A percentile compares a stretch with the other conserved stretches of the same genome.
Conservation (phyloP, 139 green algal genomes). For the Yamagishiella unicocca region DNA sequence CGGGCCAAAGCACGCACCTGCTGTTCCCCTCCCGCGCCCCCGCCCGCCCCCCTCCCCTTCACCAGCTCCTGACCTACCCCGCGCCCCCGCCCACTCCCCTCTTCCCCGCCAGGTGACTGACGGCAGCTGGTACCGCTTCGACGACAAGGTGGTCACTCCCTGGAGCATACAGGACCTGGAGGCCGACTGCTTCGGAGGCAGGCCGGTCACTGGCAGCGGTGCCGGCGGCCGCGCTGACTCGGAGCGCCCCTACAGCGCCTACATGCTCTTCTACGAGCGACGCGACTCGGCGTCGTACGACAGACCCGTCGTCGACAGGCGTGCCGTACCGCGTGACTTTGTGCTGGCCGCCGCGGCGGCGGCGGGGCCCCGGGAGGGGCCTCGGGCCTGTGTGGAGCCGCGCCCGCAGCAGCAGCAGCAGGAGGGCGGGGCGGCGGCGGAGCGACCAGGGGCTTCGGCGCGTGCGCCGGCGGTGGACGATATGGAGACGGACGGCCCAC, state of each 20-base stretch:
- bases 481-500: slow-evolving; percentile 22
- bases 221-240: neutral
- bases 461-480: neutral
- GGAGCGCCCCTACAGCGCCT: slow-evolving; percentile 90
- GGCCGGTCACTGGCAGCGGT: slow-evolving; percentile 4
- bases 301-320: neutral
- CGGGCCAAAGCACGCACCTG: too few species aligned
- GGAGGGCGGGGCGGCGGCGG: neutral
- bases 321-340: neutral
- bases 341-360: neutral
- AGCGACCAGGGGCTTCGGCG: neutral
- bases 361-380: neutral
- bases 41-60: neutral
- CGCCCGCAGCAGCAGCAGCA: neutral
- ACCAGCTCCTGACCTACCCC: too few species aligned
- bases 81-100: neutral
- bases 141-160: slow-evolving; percentile 85
- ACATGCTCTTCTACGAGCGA: slow-evolving; percentile 97
- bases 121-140: slow-evolving; percentile 86
- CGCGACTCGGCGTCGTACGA: slow-evolving; percentile 33
- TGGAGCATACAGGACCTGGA: slow-evolving; percentile 86
- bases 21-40: neutral
- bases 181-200: slow-evolving; percentile 90
- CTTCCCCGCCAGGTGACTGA: slow-evolving; percentile 4
- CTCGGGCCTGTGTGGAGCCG: neutral